Evolutionary conservation across 768 basidiomycete genomes (phyloP).

Genomic region (Boletus pseudo-olivaceus): DNA sequence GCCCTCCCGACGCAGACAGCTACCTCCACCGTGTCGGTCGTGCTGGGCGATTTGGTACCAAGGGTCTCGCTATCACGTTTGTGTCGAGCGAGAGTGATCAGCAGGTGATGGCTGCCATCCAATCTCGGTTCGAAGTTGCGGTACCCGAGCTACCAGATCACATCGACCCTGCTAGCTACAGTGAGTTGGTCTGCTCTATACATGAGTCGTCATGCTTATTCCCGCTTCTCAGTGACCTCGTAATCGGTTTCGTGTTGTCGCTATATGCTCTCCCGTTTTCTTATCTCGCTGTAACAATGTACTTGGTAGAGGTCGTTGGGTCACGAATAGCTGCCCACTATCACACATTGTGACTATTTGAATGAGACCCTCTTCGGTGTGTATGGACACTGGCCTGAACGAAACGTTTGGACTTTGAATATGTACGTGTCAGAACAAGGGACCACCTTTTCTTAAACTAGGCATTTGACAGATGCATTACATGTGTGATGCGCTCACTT

Average conservation of each 20-base stretch:
- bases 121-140: conserved; percentile 95
- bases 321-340: not conserved
- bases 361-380: not conserved
- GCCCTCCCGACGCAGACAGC: conserved; percentile 94
- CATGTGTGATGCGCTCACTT: no score
- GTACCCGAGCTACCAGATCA: conserved; percentile 93
- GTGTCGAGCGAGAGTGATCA: conserved; percentile 90
- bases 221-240: conserved; percentile 37
- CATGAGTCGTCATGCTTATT: not conserved
- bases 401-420: no score
- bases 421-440: no score
- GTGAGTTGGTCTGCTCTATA: conserved; percentile 45
- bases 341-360: conserved; percentile 7
- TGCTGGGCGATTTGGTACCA: conserved; percentile 98
- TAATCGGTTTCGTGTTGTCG: conserved; percentile 31
- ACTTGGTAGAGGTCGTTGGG: conserved; percentile 12
- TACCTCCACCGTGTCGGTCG: conserved; percentile 99
- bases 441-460: no score
- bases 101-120: conserved; percentile 92
- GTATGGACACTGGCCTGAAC: no score
- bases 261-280: conserved; percentile 6
- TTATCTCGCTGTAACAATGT: conserved; percentile 23
- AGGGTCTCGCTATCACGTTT: conserved; percentile 97
- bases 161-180: conserved; percentile 94
- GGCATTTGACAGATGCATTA: no score